A percentile compares a stretch with the other conserved stretches of the same genome.
phyloP scores from a whole-genome alignment of 495 filamentous ascomycete species.

The Penicillium coprophilum region DNA sequence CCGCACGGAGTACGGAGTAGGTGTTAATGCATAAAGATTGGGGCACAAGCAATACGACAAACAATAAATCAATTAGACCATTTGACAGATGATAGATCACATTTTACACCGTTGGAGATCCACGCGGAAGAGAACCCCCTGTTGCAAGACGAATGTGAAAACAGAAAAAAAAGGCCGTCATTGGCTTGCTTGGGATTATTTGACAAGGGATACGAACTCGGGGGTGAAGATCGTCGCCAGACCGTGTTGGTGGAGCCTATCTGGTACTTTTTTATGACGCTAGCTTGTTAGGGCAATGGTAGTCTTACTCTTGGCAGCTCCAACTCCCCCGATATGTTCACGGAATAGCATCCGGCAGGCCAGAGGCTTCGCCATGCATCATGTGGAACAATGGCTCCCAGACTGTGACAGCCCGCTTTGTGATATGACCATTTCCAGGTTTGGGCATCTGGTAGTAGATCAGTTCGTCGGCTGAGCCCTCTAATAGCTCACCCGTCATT shows the following conservation, averaged over 20 bases:
- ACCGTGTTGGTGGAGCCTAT: constrained; percentile 1
- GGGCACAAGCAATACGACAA: background rate
- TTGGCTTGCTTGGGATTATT: background rate
- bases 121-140: background rate
- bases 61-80: background rate
- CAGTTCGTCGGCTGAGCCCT: constrained; percentile 30
- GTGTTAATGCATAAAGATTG: background rate
- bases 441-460: constrained; percentile 26
- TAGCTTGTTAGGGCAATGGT: background rate
- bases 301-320: background rate
- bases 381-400: constrained; percentile 35
- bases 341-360: constrained; percentile 25
- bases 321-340: constrained; percentile 7
- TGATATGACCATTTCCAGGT: constrained; percentile 27
- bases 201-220: background rate
- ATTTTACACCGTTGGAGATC: background rate
- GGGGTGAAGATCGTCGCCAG: background rate
- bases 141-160: background rate
- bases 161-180: background rate
- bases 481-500: constrained; percentile 30
- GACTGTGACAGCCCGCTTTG: constrained; percentile 29
- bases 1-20: no score
- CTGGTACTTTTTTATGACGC: constrained; percentile 3
- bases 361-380: constrained; percentile 30
- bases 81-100: constrained; percentile 5